Evolutionary conservation across 179 eudicot species (phyloP).

Genomic region (Actinidia chinensis): DNA sequence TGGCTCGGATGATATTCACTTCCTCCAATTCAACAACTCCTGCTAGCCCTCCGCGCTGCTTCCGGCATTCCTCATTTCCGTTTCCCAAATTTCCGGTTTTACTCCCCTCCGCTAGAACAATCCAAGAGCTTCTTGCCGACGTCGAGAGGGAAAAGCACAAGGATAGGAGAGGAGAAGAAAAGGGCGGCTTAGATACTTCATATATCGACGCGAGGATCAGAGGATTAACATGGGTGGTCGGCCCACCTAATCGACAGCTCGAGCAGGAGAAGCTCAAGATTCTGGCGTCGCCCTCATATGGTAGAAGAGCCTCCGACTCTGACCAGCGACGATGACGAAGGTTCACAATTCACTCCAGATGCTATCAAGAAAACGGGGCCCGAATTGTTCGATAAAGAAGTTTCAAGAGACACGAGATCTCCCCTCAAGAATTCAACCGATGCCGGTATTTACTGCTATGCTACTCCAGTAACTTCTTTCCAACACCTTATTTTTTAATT

Average conservation of each 20-base stretch:
- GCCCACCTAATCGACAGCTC: slow-evolving; percentile 58
- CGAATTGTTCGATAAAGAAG: slow-evolving; percentile 47
- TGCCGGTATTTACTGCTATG: slow-evolving; percentile 39
- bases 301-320: slow-evolving; percentile 50
- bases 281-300: slow-evolving; percentile 18
- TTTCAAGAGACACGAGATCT: slow-evolving; percentile 47
- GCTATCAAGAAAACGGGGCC: slow-evolving; percentile 26
- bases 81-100: slow-evolving; percentile 16
- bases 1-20: background rate
- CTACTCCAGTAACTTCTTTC: background rate
- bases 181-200: slow-evolving; percentile 47
- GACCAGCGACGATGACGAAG: slow-evolving; percentile 65
- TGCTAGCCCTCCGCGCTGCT: background rate
- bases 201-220: slow-evolving; percentile 60
- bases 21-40: background rate
- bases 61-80: background rate
- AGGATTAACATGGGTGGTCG: slow-evolving; percentile 73
- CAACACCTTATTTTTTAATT: background rate
- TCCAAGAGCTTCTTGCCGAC: slow-evolving; percentile 31
- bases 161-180: slow-evolving; percentile 56
- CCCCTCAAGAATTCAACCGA: slow-evolving; percentile 42
- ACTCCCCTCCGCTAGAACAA: slow-evolving; percentile 7
- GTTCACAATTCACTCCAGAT: slow-evolving; percentile 35
- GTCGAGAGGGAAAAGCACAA: slow-evolving; percentile 40
- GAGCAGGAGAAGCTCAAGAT: slow-evolving; percentile 46